A percentile compares a stretch with the other conserved stretches of the same genome.
Conservation (phyloP, 768 basidiomycete genomes). For the Kwoniella dendrophila region DNA sequence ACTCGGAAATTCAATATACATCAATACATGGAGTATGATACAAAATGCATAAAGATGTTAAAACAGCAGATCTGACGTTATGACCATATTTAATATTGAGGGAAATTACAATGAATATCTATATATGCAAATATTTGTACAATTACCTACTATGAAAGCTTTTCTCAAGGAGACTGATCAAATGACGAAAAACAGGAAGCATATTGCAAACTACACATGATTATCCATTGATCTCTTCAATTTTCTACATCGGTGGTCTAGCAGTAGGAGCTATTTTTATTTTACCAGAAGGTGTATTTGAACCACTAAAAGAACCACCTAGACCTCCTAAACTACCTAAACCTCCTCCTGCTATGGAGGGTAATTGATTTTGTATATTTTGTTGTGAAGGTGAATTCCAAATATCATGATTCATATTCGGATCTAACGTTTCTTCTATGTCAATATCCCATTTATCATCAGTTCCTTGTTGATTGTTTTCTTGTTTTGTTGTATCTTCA, state of each 20-base stretch:
- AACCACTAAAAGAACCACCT: conserved; percentile 11
- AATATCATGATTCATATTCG: conserved; percentile 11
- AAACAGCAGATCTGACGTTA: no score
- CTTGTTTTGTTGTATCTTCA: conserved; percentile 16
- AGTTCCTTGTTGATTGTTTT: conserved; percentile 3
- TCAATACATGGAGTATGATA: neutral
- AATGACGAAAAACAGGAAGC: no score
- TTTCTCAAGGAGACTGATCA: neutral
- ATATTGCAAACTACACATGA: neutral
- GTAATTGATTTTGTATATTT: neutral
- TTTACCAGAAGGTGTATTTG: conserved; percentile 20
- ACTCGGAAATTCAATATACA: no score
- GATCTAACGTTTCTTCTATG: conserved; percentile 25
- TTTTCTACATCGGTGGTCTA: conserved; percentile 34
- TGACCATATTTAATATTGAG: no score
- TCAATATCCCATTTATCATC: conserved; percentile 27
- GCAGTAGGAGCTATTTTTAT: conserved; percentile 39
- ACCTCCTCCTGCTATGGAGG: neutral
- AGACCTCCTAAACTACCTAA: conserved; percentile 23
- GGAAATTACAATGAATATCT: no score
- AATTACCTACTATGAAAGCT: no score
- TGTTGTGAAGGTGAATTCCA: conserved; percentile 28
- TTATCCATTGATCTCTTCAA: neutral
- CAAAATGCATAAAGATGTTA: neutral
- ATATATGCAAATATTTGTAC: no score